These are phyloP conservation scores for Bjerkandera adusta DNA, from an alignment of 1,284 basidiomycete species.

Conservation along the genomic window DNA sequence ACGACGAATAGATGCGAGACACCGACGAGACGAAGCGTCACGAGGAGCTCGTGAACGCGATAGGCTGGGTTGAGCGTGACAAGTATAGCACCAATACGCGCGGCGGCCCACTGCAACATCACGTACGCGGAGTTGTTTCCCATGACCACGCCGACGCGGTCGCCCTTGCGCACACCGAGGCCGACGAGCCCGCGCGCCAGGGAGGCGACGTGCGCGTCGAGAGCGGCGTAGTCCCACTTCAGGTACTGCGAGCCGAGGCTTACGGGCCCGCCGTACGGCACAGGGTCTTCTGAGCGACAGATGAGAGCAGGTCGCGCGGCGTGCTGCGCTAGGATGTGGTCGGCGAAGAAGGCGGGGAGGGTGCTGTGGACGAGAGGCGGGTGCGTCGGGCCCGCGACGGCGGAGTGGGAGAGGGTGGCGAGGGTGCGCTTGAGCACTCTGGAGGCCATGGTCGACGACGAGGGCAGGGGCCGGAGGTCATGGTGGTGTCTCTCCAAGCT, in stretches of 20 bases:
- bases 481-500: too few species aligned
- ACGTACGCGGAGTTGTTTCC: slow-evolving; percentile 82
- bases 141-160: slow-evolving; percentile 81
- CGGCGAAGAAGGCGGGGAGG: slow-evolving; percentile 60
- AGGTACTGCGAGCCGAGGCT: slow-evolving; percentile 44
- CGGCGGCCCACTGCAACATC: slow-evolving; percentile 80
- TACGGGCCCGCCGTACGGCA: slow-evolving; percentile 57
- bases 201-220: slow-evolving; percentile 64
- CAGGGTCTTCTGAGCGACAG: slow-evolving; percentile 56
- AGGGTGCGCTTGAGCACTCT: background rate
- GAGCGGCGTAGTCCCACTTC: slow-evolving; percentile 74
- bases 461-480: too few species aligned
- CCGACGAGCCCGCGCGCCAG: slow-evolving; percentile 69
- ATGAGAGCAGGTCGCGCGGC: slow-evolving; percentile 61
- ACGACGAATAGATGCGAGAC: slow-evolving; percentile 75
- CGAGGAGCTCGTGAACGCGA: slow-evolving; percentile 65
- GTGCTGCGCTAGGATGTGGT: slow-evolving; percentile 51
- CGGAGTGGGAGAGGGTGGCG: slow-evolving; percentile 36
- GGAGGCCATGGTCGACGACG: too few species aligned
- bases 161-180: slow-evolving; percentile 74
- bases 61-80: slow-evolving; percentile 86
- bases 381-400: slow-evolving; percentile 55
- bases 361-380: slow-evolving; percentile 63
- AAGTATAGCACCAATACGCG: slow-evolving; percentile 75
- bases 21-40: slow-evolving; percentile 61